phyloP scores from a whole-genome alignment of 2,329 filamentous ascomycete species.

The Juglanconis sp. region DNA sequence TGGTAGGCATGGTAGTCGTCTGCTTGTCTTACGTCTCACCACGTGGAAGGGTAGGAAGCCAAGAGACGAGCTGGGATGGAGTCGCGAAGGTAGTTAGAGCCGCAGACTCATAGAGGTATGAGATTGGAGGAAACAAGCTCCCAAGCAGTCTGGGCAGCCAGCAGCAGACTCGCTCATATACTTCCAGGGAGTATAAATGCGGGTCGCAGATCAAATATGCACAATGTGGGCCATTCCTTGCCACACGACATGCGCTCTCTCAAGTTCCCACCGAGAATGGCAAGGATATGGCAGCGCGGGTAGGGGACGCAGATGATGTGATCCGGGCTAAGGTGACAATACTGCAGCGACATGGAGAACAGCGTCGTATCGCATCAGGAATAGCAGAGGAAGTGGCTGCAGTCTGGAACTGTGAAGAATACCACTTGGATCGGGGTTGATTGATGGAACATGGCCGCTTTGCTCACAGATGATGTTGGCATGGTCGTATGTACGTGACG shows the following conservation, averaged over 20 bases:
- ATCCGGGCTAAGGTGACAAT: constrained; percentile 15
- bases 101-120: no score
- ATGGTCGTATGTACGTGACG: no score
- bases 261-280: neutral
- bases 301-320: constrained; percentile 14
- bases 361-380: constrained; percentile 3
- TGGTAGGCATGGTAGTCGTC: constrained; percentile 2
- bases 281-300: constrained; percentile 10
- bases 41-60: neutral
- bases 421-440: neutral
- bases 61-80: no score
- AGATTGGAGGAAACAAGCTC: no score
- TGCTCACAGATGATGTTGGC: no score
- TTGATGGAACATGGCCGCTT: no score
- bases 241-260: neutral
- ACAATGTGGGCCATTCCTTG: neutral
- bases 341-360: constrained; percentile 2
- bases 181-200: no score
- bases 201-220: no score
- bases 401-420: neutral
- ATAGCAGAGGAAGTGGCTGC: neutral
- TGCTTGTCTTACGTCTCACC: neutral
- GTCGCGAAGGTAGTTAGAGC: no score
- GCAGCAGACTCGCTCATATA: no score
- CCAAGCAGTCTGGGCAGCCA: no score